These are phyloP conservation scores for Hyphodiscus sp. DNA, from an alignment of 2,329 filamentous ascomycete species.

Conservation along the genomic window DNA sequence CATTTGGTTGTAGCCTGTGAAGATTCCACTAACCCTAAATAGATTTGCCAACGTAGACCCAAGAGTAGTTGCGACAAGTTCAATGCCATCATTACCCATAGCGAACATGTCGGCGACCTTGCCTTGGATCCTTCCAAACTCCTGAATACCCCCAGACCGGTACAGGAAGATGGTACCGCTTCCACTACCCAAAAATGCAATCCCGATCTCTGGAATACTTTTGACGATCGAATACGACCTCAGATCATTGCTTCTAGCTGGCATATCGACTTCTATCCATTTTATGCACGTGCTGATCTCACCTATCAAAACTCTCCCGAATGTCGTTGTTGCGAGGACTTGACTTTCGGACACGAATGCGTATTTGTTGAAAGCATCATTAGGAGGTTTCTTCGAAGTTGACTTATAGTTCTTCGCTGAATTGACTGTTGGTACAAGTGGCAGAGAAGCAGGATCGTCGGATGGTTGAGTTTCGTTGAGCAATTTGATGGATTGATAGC, in stretches of 20 bases:
- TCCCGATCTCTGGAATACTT: conserved; percentile 29
- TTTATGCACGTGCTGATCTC: conserved; percentile 14
- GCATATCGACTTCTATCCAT: conserved; percentile 28
- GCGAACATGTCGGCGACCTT: conserved; percentile 31
- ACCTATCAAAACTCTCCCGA: conserved; percentile 51
- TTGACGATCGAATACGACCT: conserved; percentile 42
- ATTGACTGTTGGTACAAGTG: too few species aligned
- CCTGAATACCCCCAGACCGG: conserved; percentile 6
- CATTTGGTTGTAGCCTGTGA: too few species aligned
- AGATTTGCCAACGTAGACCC: conserved; percentile 30
- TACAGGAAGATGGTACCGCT: conserved; percentile 33
- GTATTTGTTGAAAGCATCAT: conserved; percentile 53
- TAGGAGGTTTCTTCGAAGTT: conserved; percentile 31
- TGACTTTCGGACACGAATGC: conserved; percentile 49
- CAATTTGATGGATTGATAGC: too few species aligned
- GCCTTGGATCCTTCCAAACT: conserved; percentile 17
- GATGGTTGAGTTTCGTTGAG: not conserved
- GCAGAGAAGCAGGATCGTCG: not conserved
- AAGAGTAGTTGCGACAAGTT: conserved; percentile 28
- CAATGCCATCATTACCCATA: conserved; percentile 8
- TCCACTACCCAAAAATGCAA: conserved; percentile 40
- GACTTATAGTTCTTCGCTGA: conserved; percentile 8
- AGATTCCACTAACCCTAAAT: conserved; percentile 10
- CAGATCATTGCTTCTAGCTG: conserved; percentile 32
- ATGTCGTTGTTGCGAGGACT: conserved; percentile 52